Percentiles rank a stretch among this genome's conserved stretches.
Evolutionary conservation across 441 rosid genomes (phyloP).

Genomic region (Erysimum pusillum): DNA sequence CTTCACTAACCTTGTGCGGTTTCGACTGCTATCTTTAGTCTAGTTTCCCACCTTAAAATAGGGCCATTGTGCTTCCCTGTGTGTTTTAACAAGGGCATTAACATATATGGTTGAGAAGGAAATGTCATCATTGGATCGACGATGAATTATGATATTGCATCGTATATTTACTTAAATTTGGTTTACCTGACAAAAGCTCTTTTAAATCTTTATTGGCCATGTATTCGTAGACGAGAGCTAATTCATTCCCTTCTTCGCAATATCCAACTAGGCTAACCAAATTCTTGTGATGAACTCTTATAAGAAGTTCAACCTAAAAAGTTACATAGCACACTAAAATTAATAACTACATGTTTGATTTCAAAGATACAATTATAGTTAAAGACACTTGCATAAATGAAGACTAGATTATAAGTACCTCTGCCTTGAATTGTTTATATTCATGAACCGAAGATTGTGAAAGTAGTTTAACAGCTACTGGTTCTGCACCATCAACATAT

Average conservation of each 20-base stretch:
- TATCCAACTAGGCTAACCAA: slow-evolving; percentile 54
- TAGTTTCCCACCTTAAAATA: slow-evolving; percentile 48
- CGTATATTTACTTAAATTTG: too few relatives aligned
- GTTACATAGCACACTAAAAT: too few relatives aligned
- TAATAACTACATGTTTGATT: too few relatives aligned
- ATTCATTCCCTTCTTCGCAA: slow-evolving; percentile 47
- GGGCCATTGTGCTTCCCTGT: background rate
- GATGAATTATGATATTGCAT: too few relatives aligned
- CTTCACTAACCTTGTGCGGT: slow-evolving; percentile 54
- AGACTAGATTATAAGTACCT: slow-evolving; percentile 39
- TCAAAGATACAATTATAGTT: too few relatives aligned
- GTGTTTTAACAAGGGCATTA: background rate
- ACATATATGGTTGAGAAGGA: background rate
- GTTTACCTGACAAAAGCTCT: slow-evolving; percentile 45
- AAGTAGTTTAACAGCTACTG: slow-evolving; percentile 55
- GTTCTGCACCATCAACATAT: slow-evolving; percentile 45
- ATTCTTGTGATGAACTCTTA: slow-evolving; percentile 56
- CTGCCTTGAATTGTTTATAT: slow-evolving; percentile 50
- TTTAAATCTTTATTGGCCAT: slow-evolving; percentile 54
- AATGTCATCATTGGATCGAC: too few relatives aligned
- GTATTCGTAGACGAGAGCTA: slow-evolving; percentile 55
- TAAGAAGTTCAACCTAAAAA: slow-evolving; percentile 52
- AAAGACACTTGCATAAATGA: background rate
- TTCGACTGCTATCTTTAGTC: slow-evolving; percentile 48
- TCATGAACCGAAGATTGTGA: slow-evolving; percentile 50